Evolutionary conservation across 371 early-diverging fungal genomes (phyloP), one percentile per base, ranked within the genome.

Genomic region (Rhizopus sp.): DNA sequence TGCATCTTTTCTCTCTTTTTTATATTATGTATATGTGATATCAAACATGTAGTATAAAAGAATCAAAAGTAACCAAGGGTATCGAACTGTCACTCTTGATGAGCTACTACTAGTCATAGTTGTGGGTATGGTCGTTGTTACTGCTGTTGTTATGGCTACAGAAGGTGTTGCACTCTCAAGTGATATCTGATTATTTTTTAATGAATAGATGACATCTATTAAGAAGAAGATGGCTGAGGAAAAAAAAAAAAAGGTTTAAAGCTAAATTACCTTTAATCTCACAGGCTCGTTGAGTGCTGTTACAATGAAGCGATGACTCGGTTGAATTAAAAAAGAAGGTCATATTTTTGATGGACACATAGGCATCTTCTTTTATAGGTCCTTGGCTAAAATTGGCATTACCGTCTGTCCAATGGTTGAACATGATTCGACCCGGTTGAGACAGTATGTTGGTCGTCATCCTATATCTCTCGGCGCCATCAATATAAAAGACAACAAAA

Each of bases 401-500:
- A 12, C 80, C 77, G 53, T 79, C 77, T n/a, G 77, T 67, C 80
- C 80, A 79, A 52, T 76, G 74, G 48, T 79, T 76, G 13, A 79
- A 53, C 54, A 74, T 63, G 17, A 74, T 40, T 40, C 71, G 37
- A 32, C 75, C 71, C 1, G 80, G 75, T 5, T 34, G 8, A 3
- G 33, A 8, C 8, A 73, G 62, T 7, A 78, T 60, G 39, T 68
- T 73, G 5, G 67, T 65, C 5, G 52, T 68, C 42, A 73, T 63
- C 2, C 50, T 57, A 15, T 64, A 54, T 1, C 48, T 32, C 12
- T 69, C 51, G 23, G 56, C 30, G 9, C 73, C 68, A 58, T 78
- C 79, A 5, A 78, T 34, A 55, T 63, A 78, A 50, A 60, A 78
- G 1, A 60, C 45, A 13, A 66, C 49, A 7, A 33, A 32, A 30